phyloP scores from a whole-genome alignment of 495 filamentous ascomycete genomes.

The Aspergillus heteromorphus region DNA sequence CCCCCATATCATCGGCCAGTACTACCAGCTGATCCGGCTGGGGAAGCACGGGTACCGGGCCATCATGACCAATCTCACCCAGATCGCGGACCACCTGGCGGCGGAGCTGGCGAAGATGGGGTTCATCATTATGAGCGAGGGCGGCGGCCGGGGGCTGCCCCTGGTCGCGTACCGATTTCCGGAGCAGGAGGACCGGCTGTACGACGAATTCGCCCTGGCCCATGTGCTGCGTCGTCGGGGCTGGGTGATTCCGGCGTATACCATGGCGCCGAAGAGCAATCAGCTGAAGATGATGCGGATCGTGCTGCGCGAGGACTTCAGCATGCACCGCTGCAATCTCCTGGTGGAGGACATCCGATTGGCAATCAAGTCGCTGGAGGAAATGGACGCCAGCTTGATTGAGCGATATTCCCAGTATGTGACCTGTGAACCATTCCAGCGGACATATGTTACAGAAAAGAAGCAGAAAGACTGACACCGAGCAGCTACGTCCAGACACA shows the following conservation, averaged over 20 bases:
- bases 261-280: constrained; percentile 81
- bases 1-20: constrained; percentile 88
- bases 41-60: constrained; percentile 81
- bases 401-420: constrained; percentile 54
- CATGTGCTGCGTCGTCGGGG: constrained; percentile 77
- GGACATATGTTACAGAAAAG: too few species aligned
- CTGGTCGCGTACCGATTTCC: constrained; percentile 80
- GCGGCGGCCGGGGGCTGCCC: constrained; percentile 67
- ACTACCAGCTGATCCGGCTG: constrained; percentile 90
- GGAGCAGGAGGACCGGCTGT: constrained; percentile 52
- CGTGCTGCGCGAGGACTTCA: constrained; percentile 87
- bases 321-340: constrained; percentile 64
- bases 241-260: constrained; percentile 92
- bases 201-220: constrained; percentile 77
- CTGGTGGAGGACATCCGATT: constrained; percentile 69
- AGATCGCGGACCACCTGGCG: constrained; percentile 75
- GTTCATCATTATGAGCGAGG: constrained; percentile 81
- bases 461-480: not conserved
- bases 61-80: constrained; percentile 84
- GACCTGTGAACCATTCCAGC: constrained; percentile 26
- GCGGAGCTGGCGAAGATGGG: constrained; percentile 62
- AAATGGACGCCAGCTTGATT: constrained; percentile 63
- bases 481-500: constrained; percentile 45
- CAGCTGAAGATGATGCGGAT: constrained; percentile 80
- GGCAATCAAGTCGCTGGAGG: constrained; percentile 56